phyloP scores from a whole-genome alignment of 768 basidiomycete species.

The Phylloporus sp. region DNA sequence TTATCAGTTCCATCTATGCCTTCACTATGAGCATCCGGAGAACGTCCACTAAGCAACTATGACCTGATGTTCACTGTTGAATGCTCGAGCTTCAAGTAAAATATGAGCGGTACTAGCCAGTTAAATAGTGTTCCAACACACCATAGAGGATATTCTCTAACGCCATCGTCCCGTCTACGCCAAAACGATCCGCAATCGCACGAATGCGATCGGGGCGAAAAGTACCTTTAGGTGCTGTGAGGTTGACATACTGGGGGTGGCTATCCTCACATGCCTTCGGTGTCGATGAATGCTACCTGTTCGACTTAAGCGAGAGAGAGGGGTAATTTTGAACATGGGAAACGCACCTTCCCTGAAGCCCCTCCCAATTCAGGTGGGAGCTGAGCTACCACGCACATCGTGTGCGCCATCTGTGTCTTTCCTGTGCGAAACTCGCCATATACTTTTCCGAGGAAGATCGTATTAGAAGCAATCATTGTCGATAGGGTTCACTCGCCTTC shows the following conservation, averaged over 20 bases:
- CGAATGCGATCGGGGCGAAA: slow-evolving; percentile 92
- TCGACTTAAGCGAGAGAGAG: not conserved
- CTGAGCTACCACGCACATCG: slow-evolving; percentile 87
- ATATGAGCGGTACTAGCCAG: slow-evolving; percentile 7
- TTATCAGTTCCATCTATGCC: slow-evolving; percentile 81
- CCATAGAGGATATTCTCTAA: slow-evolving; percentile 92
- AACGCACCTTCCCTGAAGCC: slow-evolving; percentile 73
- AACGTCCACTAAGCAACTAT: not conserved
- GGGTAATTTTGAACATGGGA: not conserved
- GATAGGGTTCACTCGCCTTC: slow-evolving; percentile 51
- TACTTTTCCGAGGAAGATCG: slow-evolving; percentile 41
- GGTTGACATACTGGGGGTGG: slow-evolving; percentile 11
- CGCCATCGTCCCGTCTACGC: slow-evolving; percentile 84
- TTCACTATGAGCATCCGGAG: slow-evolving; percentile 5
- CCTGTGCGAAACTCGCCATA: slow-evolving; percentile 97
- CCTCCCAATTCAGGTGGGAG: slow-evolving; percentile 88
- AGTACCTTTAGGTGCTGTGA: slow-evolving; percentile 52
- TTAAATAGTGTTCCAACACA: slow-evolving; percentile 20
- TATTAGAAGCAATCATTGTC: not conserved
- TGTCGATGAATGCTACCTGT: slow-evolving; percentile 89
- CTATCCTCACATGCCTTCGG: slow-evolving; percentile 50
- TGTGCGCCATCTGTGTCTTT: slow-evolving; percentile 94
- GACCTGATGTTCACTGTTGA: slow-evolving; percentile 91
- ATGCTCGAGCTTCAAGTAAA: slow-evolving; percentile 61
- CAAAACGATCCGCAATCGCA: slow-evolving; percentile 88